A percentile compares a stretch with the other conserved stretches of the same genome.
Evolutionary conservation across 192 early-diverging fungal species (phyloP).

Genomic region (Dispira simplex): DNA sequence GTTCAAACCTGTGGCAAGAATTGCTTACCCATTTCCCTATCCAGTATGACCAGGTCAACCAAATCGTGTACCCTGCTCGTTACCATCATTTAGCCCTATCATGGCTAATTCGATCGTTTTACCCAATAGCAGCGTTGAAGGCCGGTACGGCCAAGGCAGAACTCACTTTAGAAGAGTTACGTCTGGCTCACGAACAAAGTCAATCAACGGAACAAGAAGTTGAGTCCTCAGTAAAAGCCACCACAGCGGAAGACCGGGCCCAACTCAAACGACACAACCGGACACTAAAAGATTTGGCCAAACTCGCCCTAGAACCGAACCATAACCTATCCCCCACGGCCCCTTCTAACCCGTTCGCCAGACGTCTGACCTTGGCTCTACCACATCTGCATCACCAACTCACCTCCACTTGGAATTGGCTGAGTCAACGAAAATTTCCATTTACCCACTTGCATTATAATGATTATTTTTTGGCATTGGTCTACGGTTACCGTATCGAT

Average conservation of each 20-base stretch:
- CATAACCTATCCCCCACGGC: background rate
- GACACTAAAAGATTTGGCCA: background rate
- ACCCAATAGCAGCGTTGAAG: background rate
- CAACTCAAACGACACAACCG: background rate
- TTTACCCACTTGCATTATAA: conserved; percentile 11
- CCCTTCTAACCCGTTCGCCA: background rate
- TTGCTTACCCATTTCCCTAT: background rate
- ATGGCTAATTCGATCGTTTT: background rate
- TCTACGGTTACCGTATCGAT: conserved; percentile 9
- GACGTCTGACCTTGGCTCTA: background rate
- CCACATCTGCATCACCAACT: background rate
- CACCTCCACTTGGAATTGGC: background rate
- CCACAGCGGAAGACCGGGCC: background rate
- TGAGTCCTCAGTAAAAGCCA: background rate
- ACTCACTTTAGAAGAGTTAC: background rate
- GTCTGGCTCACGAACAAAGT: background rate
- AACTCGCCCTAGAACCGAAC: background rate
- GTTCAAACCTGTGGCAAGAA: background rate
- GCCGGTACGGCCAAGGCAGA: background rate
- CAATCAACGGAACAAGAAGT: background rate
- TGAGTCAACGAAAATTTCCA: background rate
- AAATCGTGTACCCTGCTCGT: background rate
- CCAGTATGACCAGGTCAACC: background rate
- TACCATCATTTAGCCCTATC: conserved; percentile 3
- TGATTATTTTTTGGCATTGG: conserved; percentile 7